A percentile compares a stretch with the other conserved stretches of the same genome.
These are phyloP conservation scores for Geoglossum cookeanum DNA, from an alignment of 2,329 filamentous ascomycete species.

Conservation along the genomic window DNA sequence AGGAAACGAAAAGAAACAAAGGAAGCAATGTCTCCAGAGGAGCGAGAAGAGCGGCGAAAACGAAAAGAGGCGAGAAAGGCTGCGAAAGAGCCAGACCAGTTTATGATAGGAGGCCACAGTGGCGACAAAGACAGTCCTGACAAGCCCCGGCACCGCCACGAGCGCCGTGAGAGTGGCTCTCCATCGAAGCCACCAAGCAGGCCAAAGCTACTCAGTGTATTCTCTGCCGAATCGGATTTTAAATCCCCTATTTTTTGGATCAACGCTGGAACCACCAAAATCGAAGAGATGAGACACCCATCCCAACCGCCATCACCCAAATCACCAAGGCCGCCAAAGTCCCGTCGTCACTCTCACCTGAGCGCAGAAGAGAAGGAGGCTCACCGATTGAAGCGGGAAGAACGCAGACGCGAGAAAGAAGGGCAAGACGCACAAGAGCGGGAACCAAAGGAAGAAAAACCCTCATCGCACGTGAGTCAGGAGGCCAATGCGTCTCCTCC, in stretches of 20 bases:
- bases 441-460: not conserved
- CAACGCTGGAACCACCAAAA: not conserved
- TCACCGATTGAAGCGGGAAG: not conserved
- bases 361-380: not conserved
- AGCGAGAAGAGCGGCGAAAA: not conserved
- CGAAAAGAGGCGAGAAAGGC: not conserved
- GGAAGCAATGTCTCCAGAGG: conserved; percentile 1
- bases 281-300: not conserved
- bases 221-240: not conserved
- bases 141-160: not conserved
- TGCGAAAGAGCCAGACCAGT: not conserved
- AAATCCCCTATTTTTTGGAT: not conserved
- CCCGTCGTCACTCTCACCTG: not conserved
- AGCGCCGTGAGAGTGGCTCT: not conserved
- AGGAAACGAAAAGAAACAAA: conserved; percentile 1
- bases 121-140: not conserved
- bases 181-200: not conserved
- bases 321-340: too few species aligned
- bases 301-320: not conserved
- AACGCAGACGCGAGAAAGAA: not conserved
- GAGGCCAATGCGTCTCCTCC: not conserved
- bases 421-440: not conserved
- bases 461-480: not conserved
- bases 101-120: not conserved
- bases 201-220: not conserved